A percentile compares a stretch with the other conserved stretches of the same genome.
Evolutionary conservation across 1,284 basidiomycete species (phyloP).

Genomic region (Ganoderma meredithae): DNA sequence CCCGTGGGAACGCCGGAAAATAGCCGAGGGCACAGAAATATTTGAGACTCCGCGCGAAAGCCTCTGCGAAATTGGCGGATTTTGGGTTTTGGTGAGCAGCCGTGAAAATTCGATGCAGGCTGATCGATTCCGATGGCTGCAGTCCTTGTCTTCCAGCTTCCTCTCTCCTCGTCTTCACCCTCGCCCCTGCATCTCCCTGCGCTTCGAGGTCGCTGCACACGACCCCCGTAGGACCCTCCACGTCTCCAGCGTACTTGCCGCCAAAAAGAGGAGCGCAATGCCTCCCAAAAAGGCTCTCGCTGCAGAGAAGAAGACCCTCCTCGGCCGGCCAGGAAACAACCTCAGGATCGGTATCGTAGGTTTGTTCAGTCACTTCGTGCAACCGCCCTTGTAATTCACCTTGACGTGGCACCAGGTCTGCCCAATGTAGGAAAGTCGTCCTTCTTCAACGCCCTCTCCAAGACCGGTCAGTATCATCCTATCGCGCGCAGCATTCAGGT

Average conservation of each 20-base stretch:
- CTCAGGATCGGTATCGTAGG: constrained; percentile 97
- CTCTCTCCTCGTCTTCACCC: constrained; percentile 27
- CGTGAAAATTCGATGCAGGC: constrained; percentile 48
- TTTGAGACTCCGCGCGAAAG: constrained; percentile 24
- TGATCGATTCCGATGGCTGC: constrained; percentile 32
- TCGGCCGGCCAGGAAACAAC: constrained; percentile 94
- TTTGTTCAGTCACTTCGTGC: constrained; percentile 52
- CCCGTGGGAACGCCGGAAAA: constrained; percentile 3
- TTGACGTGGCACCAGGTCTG: constrained; percentile 60
- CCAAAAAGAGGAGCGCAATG: constrained; percentile 65
- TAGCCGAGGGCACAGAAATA: constrained; percentile 12
- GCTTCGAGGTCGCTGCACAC: constrained; percentile 21
- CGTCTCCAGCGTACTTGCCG: constrained; percentile 32
- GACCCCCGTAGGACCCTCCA: constrained; percentile 36
- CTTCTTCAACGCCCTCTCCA: constrained; percentile 95
- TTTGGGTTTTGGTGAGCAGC: constrained; percentile 6
- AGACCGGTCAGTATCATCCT: constrained; percentile 68
- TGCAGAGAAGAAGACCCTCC: constrained; percentile 84
- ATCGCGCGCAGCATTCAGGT: constrained; percentile 12
- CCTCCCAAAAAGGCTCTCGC: constrained; percentile 83
- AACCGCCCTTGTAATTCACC: constrained; percentile 25
- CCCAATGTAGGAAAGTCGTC: constrained; percentile 96
- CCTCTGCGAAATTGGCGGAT: neutral
- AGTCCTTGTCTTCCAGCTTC: constrained; percentile 18
- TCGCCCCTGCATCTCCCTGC: constrained; percentile 20